Percentiles rank a stretch among this genome's conserved stretches.
phyloP scores from a whole-genome alignment of 495 filamentous ascomycete genomes.

The Aspergillus incahuasiensis region DNA sequence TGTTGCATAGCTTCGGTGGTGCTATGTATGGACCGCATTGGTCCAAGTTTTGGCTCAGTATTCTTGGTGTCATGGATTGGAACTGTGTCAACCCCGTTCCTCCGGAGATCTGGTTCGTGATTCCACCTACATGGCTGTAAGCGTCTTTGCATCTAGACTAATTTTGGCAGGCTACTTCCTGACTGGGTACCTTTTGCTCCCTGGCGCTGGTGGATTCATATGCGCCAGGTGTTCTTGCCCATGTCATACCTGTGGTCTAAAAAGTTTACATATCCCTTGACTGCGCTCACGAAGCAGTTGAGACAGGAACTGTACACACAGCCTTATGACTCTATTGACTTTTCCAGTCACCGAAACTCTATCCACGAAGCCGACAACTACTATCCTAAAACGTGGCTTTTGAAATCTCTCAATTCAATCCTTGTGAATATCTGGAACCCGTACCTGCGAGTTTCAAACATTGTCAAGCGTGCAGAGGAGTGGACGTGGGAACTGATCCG shows the following conservation, averaged over 20 bases:
- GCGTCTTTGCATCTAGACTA: background rate
- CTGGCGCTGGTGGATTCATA: constrained; percentile 99
- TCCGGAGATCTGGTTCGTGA: constrained; percentile 74
- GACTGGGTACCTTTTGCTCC: constrained; percentile 94
- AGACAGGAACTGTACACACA: constrained; percentile 82
- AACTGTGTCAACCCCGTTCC: constrained; percentile 92
- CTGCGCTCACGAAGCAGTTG: constrained; percentile 64
- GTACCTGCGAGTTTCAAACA: constrained; percentile 52
- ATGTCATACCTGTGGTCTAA: constrained; percentile 89
- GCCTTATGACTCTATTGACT: constrained; percentile 73
- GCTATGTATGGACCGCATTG: constrained; percentile 84
- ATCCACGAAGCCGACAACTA: constrained; percentile 82
- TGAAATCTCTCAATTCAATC: constrained; percentile 70
- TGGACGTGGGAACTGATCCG: constrained; percentile 74
- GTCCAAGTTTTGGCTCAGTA: constrained; percentile 88
- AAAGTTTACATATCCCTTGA: constrained; percentile 65
- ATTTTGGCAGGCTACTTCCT: constrained; percentile 61
- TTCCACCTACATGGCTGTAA: no score
- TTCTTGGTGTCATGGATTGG: constrained; percentile 81
- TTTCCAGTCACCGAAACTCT: constrained; percentile 71
- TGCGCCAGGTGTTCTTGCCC: constrained; percentile 85
- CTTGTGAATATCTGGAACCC: constrained; percentile 77
- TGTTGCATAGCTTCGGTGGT: constrained; percentile 81
- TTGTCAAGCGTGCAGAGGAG: constrained; percentile 64
- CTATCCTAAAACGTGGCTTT: constrained; percentile 81